Evolutionary conservation across 1,284 basidiomycete species (phyloP), one percentile per base, ranked within the genome.

Genomic region (Leccinum solheimii): DNA sequence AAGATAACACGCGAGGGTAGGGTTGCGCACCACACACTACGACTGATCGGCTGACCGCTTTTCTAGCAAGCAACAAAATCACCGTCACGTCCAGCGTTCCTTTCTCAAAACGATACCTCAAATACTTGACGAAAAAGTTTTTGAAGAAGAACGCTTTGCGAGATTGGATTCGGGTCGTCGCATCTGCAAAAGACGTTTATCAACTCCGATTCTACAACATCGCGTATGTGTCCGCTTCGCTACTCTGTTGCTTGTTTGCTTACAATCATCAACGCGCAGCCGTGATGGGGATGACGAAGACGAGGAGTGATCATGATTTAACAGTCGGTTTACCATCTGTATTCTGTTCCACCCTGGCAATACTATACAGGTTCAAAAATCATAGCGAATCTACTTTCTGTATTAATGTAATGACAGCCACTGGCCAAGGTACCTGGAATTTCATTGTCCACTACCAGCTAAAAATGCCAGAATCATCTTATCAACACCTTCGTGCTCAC

Each of bases 61-160:
- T 49, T 23, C 13, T 59, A 89, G 83, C 84, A 72, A 88, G 86
- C 77, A 87, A 81, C 74, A 93, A 88, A 79, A 83, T 96, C 74
- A 90, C 87, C 62, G 85, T 96, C 66, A 87, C 88, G 55, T 90
- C 92, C 60, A 88, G 82, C 75, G 87, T 95, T 73, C 86, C 91
- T 58, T 90, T 96, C 79, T 96, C 94, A 61, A 97, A 97, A 81
- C 85, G 94, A 64, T 96, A 95, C 78, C 85, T 94, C 72, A 94
- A 95, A 80, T 97, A 96, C 80, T 84, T 96, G 67, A 96, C 94
- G 62, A 96, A 96, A 84, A 96, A 96, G 83, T 95, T 93, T 84
- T 84, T 97, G 79, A 95, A 95, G 82, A 94, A 94, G 83, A 92
- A 92, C 79, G 80, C 83, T 50, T 83, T 94, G 67, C 87, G 91